These are phyloP conservation scores for Ustanciosporium gigantosporum DNA, from an alignment of 1,284 basidiomycete genomes.

Conservation along the genomic window DNA sequence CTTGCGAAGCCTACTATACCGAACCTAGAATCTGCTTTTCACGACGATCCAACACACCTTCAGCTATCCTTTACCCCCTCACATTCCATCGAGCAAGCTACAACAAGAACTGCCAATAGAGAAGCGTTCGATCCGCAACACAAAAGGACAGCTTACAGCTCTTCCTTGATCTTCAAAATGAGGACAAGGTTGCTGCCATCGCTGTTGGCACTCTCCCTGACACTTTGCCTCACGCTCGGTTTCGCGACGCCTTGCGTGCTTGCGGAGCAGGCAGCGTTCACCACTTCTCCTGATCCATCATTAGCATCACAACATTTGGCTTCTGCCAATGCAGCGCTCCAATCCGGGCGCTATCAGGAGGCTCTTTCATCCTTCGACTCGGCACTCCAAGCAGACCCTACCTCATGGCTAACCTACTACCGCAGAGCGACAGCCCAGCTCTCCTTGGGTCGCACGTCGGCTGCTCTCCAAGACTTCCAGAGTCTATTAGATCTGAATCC, in stretches of 20 bases:
- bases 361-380: conserved; percentile 50
- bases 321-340: conserved; percentile 46
- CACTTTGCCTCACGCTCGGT: conserved; percentile 22
- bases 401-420: conserved; percentile 55
- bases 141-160: too few species aligned
- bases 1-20: too few species aligned
- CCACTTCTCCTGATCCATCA: conserved; percentile 4
- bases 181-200: conserved; percentile 19
- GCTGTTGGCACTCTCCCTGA: conserved; percentile 30
- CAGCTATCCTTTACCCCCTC: too few species aligned
- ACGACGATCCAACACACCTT: too few species aligned
- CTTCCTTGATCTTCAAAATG: too few species aligned
- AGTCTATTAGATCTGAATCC: conserved; percentile 50
- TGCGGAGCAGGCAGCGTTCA: conserved; percentile 7
- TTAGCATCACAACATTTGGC: conserved; percentile 34
- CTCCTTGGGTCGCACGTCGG: conserved; percentile 51
- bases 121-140: too few species aligned
- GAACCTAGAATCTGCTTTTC: too few species aligned
- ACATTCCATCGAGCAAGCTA: too few species aligned
- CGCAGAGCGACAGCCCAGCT: conserved; percentile 57
- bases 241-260: conserved; percentile 13
- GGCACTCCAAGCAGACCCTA: conserved; percentile 46
- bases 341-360: conserved; percentile 45
- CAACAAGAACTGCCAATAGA: too few species aligned
- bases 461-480: conserved; percentile 52